Conservation (phyloP, 495 filamentous ascomycete species). For the Oidiodendron maius region DNA sequence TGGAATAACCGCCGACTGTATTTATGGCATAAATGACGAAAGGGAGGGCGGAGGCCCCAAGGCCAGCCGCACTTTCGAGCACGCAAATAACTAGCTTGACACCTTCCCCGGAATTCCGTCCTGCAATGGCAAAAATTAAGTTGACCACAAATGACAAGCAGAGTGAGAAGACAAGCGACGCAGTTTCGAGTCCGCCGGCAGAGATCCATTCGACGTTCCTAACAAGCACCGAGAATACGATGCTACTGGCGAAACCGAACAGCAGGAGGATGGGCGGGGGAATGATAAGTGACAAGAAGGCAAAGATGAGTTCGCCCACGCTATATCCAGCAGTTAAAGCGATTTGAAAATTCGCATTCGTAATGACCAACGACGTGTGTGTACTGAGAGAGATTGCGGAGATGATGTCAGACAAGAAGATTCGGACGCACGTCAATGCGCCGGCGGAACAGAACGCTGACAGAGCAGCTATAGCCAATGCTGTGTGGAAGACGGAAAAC, state of each 20-base stretch:
- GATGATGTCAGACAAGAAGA: constrained; percentile 49
- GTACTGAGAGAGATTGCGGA: background rate
- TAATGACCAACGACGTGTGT: constrained; percentile 11
- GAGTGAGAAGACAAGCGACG: constrained; percentile 54
- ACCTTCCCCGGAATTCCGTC: constrained; percentile 63
- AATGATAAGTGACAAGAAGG: constrained; percentile 40
- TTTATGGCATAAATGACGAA: background rate
- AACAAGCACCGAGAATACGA: constrained; percentile 34
- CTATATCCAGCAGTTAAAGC: constrained; percentile 37
- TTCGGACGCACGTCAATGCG: constrained; percentile 57
- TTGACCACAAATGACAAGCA: constrained; percentile 63
- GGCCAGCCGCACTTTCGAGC: constrained; percentile 58
- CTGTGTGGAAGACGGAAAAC: background rate
- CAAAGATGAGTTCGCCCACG: constrained; percentile 35
- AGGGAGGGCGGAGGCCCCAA: constrained; percentile 43
- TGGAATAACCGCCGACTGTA: constrained; percentile 48
- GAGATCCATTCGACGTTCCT: constrained; percentile 35
- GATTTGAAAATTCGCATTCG: constrained; percentile 42
- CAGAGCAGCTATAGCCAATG: constrained; percentile 53
- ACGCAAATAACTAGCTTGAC: constrained; percentile 66
- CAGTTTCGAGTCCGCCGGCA: constrained; percentile 34
- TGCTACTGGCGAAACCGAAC: constrained; percentile 32
- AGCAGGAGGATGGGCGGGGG: constrained; percentile 47
- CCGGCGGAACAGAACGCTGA: constrained; percentile 67
- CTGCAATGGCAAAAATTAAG: constrained; percentile 58